Base-by-base conservation (phyloP, 1,284 basidiomycete genomes). In the Tremellales sp. region DNA sequence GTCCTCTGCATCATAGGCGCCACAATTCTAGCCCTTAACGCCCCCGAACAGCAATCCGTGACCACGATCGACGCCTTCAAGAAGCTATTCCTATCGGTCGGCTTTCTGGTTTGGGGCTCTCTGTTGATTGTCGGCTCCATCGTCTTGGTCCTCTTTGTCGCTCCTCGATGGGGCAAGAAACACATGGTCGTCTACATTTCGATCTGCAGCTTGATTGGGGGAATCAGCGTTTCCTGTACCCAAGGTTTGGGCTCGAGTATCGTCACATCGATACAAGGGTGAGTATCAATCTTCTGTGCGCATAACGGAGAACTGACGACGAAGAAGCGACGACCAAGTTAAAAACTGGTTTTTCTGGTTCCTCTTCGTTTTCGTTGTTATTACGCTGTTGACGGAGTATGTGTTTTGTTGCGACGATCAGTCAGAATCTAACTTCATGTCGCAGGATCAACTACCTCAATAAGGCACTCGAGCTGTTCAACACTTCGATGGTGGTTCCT, bases 101-200 rank as follows among this genome's bases (percentile, higher is more conserved):
- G 91, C 1, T 98, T 97, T 75, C 77, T 97, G 22, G 80, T 81
- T 1, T 97, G 84, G 75, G 82, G 56, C 5, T 50, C 56, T 3
- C 37, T 70, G n/a, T 58, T 54, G 34, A 64, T 71, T 45, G 53
- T 53, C 36, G 51, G 51, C 19, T 57, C 59, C 9, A 49, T 58
- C 21, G 51, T 69, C 13, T 28, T 69, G 38, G 56, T 69, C 14
- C 69, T 74, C 48, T 72, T 52, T 28, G 65, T 56, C 21, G 71
- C 61, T 0, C 68, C 51, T 31, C 82, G 83, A 61, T 90, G 87
- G 70, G 94, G 94, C 45, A 92, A 86, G 74, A 85, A 84, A 74
- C 86, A 83, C 65, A 97, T 97, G 93, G 74, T 98, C 53, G 92
- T 92, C 79, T 97, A 97, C 72, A 92, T 95, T 60, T 76, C 79